Conservation (phyloP, 108 stramenopile species). For the Cyclotella sp. region DNA sequence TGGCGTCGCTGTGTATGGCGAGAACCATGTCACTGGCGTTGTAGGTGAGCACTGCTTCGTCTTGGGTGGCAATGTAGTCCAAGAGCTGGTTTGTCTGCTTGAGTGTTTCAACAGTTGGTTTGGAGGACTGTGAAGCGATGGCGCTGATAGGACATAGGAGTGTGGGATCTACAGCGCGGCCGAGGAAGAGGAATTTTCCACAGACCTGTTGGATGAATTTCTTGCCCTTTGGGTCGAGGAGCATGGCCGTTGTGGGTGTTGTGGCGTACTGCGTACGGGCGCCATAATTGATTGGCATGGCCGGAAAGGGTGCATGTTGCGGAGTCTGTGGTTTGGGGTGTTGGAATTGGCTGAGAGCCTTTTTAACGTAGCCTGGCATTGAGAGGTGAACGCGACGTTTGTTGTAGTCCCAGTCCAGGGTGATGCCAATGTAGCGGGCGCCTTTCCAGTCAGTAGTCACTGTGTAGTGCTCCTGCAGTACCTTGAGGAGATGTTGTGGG, state of each 20-base stretch:
- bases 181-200: neutral
- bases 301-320: conserved; percentile 1
- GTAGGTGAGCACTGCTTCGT: neutral
- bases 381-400: neutral
- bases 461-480: neutral
- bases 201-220: neutral
- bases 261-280: neutral
- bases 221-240: neutral
- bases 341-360: neutral
- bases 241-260: too few relatives aligned
- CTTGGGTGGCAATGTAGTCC: conserved; percentile 2
- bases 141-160: neutral
- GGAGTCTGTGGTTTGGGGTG: neutral
- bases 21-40: conserved; percentile 1
- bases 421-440: neutral
- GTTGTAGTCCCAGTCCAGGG: neutral
- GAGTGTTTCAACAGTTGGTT: neutral
- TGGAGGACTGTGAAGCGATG: neutral
- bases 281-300: neutral
- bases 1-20: conserved; percentile 1
- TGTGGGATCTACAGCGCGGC: neutral
- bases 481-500: neutral
- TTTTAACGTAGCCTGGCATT: neutral
- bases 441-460: neutral
- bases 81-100: neutral